phyloP scores from a whole-genome alignment of 73 alveolate species.

The Paramecium sexaurelia region DNA sequence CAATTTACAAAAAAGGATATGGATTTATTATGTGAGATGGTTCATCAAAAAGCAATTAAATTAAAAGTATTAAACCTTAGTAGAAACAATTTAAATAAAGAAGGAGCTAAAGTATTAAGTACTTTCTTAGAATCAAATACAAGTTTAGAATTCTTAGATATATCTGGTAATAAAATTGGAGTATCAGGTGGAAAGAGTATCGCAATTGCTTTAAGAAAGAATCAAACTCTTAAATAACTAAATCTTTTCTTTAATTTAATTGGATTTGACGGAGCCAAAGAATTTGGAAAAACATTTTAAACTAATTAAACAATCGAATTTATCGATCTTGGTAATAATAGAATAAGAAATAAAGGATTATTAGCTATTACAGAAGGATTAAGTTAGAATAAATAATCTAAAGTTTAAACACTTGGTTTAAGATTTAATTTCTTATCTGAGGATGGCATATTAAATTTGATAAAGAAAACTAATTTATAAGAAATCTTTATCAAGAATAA shows the following conservation, averaged over 20 bases:
- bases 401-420: conserved; percentile 80
- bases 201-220: conserved; percentile 82
- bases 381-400: conserved; percentile 76
- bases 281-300: conserved; percentile 81
- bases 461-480: conserved; percentile 74
- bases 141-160: conserved; percentile 79
- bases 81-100: conserved; percentile 78
- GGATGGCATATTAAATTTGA: conserved; percentile 81
- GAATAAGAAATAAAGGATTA: conserved; percentile 94
- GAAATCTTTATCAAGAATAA: conserved; percentile 83
- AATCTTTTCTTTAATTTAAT: conserved; percentile 86
- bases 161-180: conserved; percentile 77
- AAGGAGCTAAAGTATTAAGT: conserved; percentile 90
- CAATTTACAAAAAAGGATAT: conserved; percentile 54
- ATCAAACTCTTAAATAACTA: conserved; percentile 76
- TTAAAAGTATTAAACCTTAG: conserved; percentile 76
- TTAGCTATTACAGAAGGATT: conserved; percentile 85
- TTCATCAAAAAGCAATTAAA: background rate
- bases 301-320: conserved; percentile 81
- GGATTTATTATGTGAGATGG: conserved; percentile 63
- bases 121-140: conserved; percentile 79
- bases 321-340: conserved; percentile 91
- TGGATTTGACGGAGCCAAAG: conserved; percentile 97
- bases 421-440: conserved; percentile 92
- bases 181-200: conserved; percentile 90